A percentile compares a stretch with the other conserved stretches of the same genome.
These are phyloP conservation scores for Endotrypanum monterogeii DNA, from an alignment of 208 protist genomes.

Conservation along the genomic window DNA sequence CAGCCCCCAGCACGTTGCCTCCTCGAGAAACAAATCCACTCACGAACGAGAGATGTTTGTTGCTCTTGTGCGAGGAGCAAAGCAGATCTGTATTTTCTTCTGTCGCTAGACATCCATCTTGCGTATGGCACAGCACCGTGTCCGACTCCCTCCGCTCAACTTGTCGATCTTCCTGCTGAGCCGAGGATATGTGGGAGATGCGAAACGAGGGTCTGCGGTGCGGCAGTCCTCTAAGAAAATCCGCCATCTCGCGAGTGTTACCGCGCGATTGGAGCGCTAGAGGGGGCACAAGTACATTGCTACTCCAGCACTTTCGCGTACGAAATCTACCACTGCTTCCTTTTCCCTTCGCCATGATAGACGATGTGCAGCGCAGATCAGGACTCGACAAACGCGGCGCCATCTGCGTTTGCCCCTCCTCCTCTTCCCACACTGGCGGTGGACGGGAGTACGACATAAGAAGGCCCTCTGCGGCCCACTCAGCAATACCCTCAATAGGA, in stretches of 20 bases:
- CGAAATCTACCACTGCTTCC: neutral
- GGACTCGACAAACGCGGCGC: neutral
- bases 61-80: neutral
- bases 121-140: neutral
- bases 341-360: neutral
- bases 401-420: neutral
- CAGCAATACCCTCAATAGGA: conserved; percentile 8
- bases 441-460: conserved; percentile 15
- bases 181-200: neutral
- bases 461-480: conserved; percentile 15
- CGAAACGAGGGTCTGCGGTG: neutral
- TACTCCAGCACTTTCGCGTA: neutral
- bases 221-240: neutral
- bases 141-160: neutral
- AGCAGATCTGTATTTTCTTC: neutral
- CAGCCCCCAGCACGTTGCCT: neutral
- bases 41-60: neutral
- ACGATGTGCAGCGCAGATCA: neutral
- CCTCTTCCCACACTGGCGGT: conserved; percentile 32
- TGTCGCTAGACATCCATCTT: neutral
- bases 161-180: neutral
- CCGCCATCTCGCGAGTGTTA: neutral
- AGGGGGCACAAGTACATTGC: neutral
- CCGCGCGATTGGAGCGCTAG: neutral
- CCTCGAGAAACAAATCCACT: neutral